These are phyloP conservation scores for Leucosporidium creatinivorum DNA, from an alignment of 768 basidiomycete genomes.

Conservation along the genomic window DNA sequence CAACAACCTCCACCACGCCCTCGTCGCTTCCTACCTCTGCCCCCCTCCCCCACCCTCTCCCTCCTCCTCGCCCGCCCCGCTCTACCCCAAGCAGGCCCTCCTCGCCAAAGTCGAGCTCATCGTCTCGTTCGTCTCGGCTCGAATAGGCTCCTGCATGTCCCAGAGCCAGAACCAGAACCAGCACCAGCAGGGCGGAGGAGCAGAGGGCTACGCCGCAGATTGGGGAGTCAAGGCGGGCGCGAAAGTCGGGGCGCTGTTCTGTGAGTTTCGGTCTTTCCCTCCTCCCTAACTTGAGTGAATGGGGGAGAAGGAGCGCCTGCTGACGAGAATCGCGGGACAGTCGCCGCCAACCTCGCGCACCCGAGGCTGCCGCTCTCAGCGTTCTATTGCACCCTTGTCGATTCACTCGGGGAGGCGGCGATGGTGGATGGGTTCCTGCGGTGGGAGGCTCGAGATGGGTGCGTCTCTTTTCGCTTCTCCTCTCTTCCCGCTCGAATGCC, in stretches of 20 bases:
- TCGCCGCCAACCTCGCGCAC: slow-evolving; percentile 2
- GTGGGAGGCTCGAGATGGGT: slow-evolving; percentile 12
- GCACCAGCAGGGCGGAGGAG: neutral
- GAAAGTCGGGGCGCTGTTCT: slow-evolving; percentile 12
- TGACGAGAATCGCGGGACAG: too few relatives aligned
- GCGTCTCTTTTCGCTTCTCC: neutral
- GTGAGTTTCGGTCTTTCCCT: neutral
- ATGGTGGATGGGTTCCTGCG: slow-evolving; percentile 7
- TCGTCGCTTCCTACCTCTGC: too few relatives aligned
- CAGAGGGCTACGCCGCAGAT: slow-evolving; percentile 1
- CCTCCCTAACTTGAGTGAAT: too few relatives aligned
- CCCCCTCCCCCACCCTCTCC: neutral
- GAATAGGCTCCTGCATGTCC: neutral
- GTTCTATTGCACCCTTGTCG: slow-evolving; percentile 26
- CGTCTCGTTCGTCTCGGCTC: neutral
- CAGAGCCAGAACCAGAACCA: too few relatives aligned
- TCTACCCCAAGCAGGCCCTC: slow-evolving; percentile 3
- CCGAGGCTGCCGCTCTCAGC: neutral
- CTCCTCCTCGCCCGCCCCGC: neutral
- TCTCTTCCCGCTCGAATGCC: too few relatives aligned
- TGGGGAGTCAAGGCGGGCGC: slow-evolving; percentile 16
- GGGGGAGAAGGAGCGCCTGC: too few relatives aligned
- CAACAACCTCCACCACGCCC: too few relatives aligned
- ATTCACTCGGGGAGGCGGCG: slow-evolving; percentile 16
- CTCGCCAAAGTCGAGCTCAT: slow-evolving; percentile 12